Evolutionary conservation across 495 filamentous ascomycete species (phyloP), one percentile per base, ranked within the genome.

Genomic region (Penicillium maclennaniae): DNA sequence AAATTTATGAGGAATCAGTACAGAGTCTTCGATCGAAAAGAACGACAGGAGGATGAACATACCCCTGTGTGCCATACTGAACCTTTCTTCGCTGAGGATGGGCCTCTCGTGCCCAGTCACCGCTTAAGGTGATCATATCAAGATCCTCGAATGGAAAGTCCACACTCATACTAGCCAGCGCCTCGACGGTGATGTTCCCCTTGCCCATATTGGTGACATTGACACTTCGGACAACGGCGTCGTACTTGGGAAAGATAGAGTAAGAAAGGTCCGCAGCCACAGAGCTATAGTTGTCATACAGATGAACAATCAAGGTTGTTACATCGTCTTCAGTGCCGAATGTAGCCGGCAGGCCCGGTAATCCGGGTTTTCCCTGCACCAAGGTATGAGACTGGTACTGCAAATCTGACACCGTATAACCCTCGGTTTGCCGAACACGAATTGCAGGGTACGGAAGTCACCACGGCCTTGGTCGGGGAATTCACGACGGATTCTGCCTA

Each of bases 381-480:
- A 79, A 58, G 25, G 72, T 59, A 47, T 79, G 65, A 1, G 73
- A 75, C 34, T 71, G 65, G 46, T 81, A 82, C 21, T 67, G 63
- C 46, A 82, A 67, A 1, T 72, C 70, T 3, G 76, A 76, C 3
- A 82, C 73, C 3, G 76, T 79, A 20, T 79, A 67, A 27, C 79
- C 79, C n/a, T 66, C 69, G 1, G 63, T 55, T 54, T 82, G 77
- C 17, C 69, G 66, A 50, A 82, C 75, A 20, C 78, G 72, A 34
- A 81, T 69, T 0, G 79, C 79, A n/a, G 79, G 4, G 73, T 63
- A 10, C 79, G 73, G 46, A 77, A 80, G 57, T 82, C 79, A 14
- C 79, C 78, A 21, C 78, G 70, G 0, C 79, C 79, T 27, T 77
- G 71, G 43, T 82, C 79, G 3, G 79, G 79, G 43, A 82, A 81